Percentiles rank a stretch among this genome's conserved stretches.
Conservation (phyloP, 1,284 basidiomycete genomes). For the Sporisorium iseilematis-ciliati region DNA sequence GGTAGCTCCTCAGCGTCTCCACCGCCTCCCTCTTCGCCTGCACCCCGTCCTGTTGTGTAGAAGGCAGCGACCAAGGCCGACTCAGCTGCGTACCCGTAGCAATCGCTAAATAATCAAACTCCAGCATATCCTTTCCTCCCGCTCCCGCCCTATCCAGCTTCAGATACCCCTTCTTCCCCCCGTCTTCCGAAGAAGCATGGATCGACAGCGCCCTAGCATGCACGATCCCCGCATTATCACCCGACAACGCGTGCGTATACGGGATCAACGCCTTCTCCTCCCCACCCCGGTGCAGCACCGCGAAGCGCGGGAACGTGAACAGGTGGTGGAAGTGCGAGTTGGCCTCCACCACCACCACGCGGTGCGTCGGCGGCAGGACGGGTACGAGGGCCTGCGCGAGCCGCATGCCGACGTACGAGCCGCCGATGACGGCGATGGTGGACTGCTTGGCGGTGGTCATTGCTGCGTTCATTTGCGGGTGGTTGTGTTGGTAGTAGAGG, state of each 20-base stretch:
- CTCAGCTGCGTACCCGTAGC: conserved; percentile 42
- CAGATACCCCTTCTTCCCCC: conserved; percentile 9
- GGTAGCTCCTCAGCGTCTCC: conserved; percentile 47
- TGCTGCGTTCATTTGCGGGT: conserved; percentile 16
- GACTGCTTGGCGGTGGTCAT: conserved; percentile 9
- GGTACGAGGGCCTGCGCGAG: conserved; percentile 69
- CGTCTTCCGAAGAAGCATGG: background rate
- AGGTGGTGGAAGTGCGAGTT: conserved; percentile 72
- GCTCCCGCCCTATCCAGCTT: conserved; percentile 18
- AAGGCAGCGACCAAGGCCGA: conserved; percentile 35
- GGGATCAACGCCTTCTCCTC: conserved; percentile 74
- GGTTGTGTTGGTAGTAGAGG: background rate
- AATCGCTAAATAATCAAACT: conserved; percentile 44
- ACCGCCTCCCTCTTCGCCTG: conserved; percentile 54
- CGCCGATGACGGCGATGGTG: conserved; percentile 47
- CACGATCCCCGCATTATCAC: conserved; percentile 9
- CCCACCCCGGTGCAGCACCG: conserved; percentile 71
- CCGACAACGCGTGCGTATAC: conserved; percentile 74
- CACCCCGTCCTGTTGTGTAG: background rate
- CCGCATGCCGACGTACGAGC: conserved; percentile 44
- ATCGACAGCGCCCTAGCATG: conserved; percentile 39
- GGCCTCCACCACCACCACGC: conserved; percentile 71
- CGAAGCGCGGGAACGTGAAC: conserved; percentile 74
- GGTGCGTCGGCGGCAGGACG: conserved; percentile 69
- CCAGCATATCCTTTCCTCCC: conserved; percentile 12